Conservation (phyloP, 192 early-diverging fungal genomes). For the Coemansia sp. region DNA sequence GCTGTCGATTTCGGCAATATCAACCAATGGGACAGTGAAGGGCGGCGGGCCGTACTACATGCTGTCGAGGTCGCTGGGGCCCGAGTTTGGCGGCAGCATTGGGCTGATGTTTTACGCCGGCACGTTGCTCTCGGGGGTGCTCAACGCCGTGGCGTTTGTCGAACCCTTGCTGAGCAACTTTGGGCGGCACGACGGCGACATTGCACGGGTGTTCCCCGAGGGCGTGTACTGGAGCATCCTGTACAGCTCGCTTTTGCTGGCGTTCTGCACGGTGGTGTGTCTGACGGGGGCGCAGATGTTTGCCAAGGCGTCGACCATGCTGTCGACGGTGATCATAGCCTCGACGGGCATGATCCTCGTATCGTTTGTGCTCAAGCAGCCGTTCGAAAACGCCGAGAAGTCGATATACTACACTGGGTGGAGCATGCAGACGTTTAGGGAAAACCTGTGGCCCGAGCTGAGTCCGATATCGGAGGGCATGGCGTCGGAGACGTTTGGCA, state of each 20-base stretch:
- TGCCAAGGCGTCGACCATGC: slow-evolving; percentile 55
- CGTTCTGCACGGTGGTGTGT: slow-evolving; percentile 57
- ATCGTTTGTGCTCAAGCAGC: slow-evolving; percentile 57
- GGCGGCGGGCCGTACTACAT: slow-evolving; percentile 72
- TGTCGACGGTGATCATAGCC: slow-evolving; percentile 58
- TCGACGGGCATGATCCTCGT: slow-evolving; percentile 56
- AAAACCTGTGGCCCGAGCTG: slow-evolving; percentile 65
- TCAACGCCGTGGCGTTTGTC: slow-evolving; percentile 65
- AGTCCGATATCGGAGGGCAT: slow-evolving; percentile 46
- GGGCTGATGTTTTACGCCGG: slow-evolving; percentile 64
- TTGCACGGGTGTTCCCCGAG: slow-evolving; percentile 56
- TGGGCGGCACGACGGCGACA: slow-evolving; percentile 53
- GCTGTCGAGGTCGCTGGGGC: slow-evolving; percentile 62
- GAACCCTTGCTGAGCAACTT: slow-evolving; percentile 65
- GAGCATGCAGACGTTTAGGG: slow-evolving; percentile 55
- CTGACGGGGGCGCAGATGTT: slow-evolving; percentile 60
- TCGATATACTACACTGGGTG: slow-evolving; percentile 61
- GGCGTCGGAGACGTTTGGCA: slow-evolving; percentile 49
- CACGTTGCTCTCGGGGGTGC: slow-evolving; percentile 57
- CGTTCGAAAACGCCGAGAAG: slow-evolving; percentile 56
- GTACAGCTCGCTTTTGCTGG: slow-evolving; percentile 57
- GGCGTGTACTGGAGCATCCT: slow-evolving; percentile 55
- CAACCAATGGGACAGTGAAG: slow-evolving; percentile 65
- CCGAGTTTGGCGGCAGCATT: slow-evolving; percentile 73
- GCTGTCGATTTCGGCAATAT: slow-evolving; percentile 66